phyloP scores from a whole-genome alignment of 108 stramenopile genomes.

The Asterionellopsis glacialis region DNA sequence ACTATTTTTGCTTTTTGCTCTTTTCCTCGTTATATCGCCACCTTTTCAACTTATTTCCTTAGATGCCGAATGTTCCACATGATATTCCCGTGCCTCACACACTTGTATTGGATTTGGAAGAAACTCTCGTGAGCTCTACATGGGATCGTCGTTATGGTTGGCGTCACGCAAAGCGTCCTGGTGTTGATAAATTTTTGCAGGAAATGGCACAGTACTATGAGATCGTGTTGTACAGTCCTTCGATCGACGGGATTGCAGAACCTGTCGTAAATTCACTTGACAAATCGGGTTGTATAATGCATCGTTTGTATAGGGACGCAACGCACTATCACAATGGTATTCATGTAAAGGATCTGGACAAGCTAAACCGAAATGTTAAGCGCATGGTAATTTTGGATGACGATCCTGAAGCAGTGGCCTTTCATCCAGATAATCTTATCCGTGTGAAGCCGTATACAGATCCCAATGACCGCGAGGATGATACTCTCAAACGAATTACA shows the following conservation, averaged over 20 bases:
- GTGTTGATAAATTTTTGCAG: constrained; percentile 90
- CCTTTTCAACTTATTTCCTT: background rate
- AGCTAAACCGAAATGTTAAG: constrained; percentile 85
- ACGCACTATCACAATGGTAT: constrained; percentile 89
- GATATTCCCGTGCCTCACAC: constrained; percentile 90
- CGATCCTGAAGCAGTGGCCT: constrained; percentile 74
- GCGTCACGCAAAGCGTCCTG: constrained; percentile 95
- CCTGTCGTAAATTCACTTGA: constrained; percentile 83
- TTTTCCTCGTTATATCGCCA: too few relatives aligned
- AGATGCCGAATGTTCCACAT: constrained; percentile 88
- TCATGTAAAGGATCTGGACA: constrained; percentile 89
- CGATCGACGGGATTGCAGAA: constrained; percentile 75
- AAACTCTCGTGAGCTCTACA: constrained; percentile 84
- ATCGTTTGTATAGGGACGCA: constrained; percentile 91
- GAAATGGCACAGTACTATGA: constrained; percentile 94
- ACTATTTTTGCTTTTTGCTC: background rate
- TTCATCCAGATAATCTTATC: constrained; percentile 93
- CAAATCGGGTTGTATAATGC: constrained; percentile 85
- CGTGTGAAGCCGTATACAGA: constrained; percentile 91
- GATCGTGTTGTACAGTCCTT: constrained; percentile 89
- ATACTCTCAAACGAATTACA: constrained; percentile 71
- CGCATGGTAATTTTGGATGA: constrained; percentile 94
- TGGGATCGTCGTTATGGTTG: constrained; percentile 95
- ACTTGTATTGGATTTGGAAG: constrained; percentile 93
- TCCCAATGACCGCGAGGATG: constrained; percentile 67